Conservation (phyloP, 805 yeast species). For the Tetrapisispora nanseiensis region DNA sequence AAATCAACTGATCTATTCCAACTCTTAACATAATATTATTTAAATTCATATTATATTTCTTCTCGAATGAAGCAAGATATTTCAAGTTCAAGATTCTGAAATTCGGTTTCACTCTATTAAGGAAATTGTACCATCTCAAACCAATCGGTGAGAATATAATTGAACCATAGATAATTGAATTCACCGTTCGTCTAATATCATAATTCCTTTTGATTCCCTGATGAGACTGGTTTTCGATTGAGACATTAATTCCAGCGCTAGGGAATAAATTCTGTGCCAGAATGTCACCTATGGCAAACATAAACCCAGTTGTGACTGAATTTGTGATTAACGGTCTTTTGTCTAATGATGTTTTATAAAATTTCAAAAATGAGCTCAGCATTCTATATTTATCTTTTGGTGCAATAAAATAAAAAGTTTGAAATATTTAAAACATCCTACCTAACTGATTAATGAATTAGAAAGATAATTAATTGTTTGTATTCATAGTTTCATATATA, state of each 20-base stretch:
- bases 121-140: conserved; percentile 53
- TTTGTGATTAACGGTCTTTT: conserved; percentile 45
- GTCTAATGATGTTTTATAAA: conserved; percentile 24
- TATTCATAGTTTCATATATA: too few species aligned
- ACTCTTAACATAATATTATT: conserved; percentile 41
- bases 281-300: conserved; percentile 68
- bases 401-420: too few species aligned
- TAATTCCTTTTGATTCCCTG: background rate
- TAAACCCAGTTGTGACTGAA: conserved; percentile 44
- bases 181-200: conserved; percentile 36
- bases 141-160: conserved; percentile 69
- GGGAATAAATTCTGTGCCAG: conserved; percentile 55
- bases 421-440: too few species aligned
- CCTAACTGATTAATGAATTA: too few species aligned
- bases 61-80: background rate
- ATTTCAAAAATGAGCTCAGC: conserved; percentile 5
- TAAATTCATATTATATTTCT: background rate
- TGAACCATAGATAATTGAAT: conserved; percentile 67
- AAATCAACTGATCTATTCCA: conserved; percentile 57
- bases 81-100: background rate
- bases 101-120: conserved; percentile 25
- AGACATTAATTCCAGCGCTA: conserved; percentile 2
- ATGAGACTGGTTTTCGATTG: too few species aligned
- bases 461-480: too few species aligned
- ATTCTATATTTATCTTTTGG: background rate